Evolutionary conservation across 116 monocot genomes (phyloP).

Genomic region (Cymodocea nodosa): DNA sequence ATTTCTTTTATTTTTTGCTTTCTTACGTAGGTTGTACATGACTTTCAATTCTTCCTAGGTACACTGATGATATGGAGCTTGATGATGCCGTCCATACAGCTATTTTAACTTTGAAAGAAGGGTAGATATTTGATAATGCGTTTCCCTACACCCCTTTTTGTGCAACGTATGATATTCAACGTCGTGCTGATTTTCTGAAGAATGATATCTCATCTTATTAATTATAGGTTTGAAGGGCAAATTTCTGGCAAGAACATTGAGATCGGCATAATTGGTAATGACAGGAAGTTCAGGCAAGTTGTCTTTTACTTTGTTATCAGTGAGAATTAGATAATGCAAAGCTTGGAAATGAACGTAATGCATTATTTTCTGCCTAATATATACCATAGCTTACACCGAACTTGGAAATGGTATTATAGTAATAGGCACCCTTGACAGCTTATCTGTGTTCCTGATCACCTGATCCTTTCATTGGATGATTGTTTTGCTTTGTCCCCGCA

Average conservation of each 20-base stretch:
- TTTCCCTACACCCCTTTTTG: neutral
- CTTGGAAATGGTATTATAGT: too few species aligned
- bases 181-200: neutral
- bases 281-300: slow-evolving; percentile 63
- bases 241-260: slow-evolving; percentile 96
- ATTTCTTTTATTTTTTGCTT: too few species aligned
- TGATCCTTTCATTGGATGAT: too few species aligned
- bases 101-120: slow-evolving; percentile 97
- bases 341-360: too few species aligned
- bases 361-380: too few species aligned
- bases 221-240: slow-evolving; percentile 85
- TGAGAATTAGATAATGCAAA: too few species aligned
- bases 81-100: slow-evolving; percentile 99
- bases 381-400: too few species aligned
- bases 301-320: neutral
- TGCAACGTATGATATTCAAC: too few species aligned
- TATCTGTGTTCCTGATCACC: too few species aligned
- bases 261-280: slow-evolving; percentile 81
- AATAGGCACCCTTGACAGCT: too few species aligned
- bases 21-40: too few species aligned
- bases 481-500: too few species aligned
- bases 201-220: neutral
- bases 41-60: slow-evolving; percentile 23
- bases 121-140: slow-evolving; percentile 30
- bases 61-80: slow-evolving; percentile 99